These are phyloP conservation scores for Suaeda aralocaspica DNA, from an alignment of 148 eudicot species.

Conservation along the genomic window DNA sequence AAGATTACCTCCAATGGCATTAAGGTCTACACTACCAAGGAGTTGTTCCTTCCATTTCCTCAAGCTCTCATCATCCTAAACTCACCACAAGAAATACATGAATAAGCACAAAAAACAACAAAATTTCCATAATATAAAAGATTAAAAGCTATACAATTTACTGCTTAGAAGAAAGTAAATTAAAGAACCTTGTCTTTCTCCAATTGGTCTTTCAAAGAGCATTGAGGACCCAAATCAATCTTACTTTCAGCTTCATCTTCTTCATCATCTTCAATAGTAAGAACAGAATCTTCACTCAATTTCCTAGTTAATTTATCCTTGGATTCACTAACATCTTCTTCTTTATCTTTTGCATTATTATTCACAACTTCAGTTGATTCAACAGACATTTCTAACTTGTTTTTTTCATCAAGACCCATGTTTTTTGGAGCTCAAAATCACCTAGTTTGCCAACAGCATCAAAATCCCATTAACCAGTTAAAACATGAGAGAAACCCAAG, in stretches of 20 bases:
- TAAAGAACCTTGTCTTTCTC: constrained; percentile 79
- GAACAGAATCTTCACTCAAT: constrained; percentile 51
- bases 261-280: constrained; percentile 41
- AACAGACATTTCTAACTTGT: constrained; percentile 26
- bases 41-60: constrained; percentile 95
- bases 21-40: constrained; percentile 75
- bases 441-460: constrained; percentile 40
- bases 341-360: constrained; percentile 20
- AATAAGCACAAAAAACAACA: not conserved
- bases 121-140: constrained; percentile 6
- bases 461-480: constrained; percentile 26
- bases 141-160: too few relatives aligned
- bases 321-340: constrained; percentile 27
- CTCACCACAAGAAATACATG: not conserved
- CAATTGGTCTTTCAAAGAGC: constrained; percentile 64
- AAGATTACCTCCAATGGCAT: constrained; percentile 69
- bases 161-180: not conserved
- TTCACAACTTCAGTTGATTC: constrained; percentile 25
- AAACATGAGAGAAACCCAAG: not conserved
- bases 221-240: constrained; percentile 73
- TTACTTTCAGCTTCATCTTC: constrained; percentile 39
- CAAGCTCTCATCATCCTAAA: constrained; percentile 95
- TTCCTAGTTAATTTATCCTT: constrained; percentile 39
- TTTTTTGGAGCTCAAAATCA: constrained; percentile 35
- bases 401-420: constrained; percentile 62